Evolutionary conservation across 345 rosid species (phyloP), one percentile per base, ranked within the genome.

Genomic region (Sisymbrium altissimum): DNA sequence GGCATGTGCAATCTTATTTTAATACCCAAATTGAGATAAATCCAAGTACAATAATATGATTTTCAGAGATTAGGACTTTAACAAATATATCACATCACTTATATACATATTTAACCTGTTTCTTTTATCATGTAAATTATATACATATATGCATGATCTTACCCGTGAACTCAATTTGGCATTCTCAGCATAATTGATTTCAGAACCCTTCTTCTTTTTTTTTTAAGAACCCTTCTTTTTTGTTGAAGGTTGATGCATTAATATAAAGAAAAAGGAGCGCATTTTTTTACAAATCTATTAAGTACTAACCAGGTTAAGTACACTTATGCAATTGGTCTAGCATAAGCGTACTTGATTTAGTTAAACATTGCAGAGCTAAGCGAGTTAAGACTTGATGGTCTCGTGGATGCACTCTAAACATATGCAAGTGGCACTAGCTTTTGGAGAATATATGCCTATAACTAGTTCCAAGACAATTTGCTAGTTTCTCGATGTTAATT

Each of bases 1-100:
- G 72, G 57, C 78, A 66, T 57, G 25, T 66, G 36, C 21, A 38
- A 35, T 33, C 72, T 56, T 55, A 25, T 57, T 25, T 25, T 66
- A 65, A 41, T 6, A 7, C 48, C 48, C 30, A 2, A 56, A 54
- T 64, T 40, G 6, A 19, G 32, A 72, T 39, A 15, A 71, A 49
- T 29, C 68, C 53, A 50, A 12, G 18, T 50, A 35, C 39, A n/a
- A 46, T 14, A 21, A 8, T 48, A 46, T 25, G 68, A 46, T 29
- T 45, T 52, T 21, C 7, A 25, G 67, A 62, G 25, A 27, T n/a
- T 62, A 27, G 2, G 67, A 43, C 38, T 27, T 43, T 41, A 43
- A 62, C 17, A 41, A 41, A 5, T 27, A 62, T 62, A 62, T 62
- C 62, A 72, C 43, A 72, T 71, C 50, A 48, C 5, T 39, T 7